phyloP scores from a whole-genome alignment of 2,329 filamentous ascomycete species.

The Bipolaris victoriae region DNA sequence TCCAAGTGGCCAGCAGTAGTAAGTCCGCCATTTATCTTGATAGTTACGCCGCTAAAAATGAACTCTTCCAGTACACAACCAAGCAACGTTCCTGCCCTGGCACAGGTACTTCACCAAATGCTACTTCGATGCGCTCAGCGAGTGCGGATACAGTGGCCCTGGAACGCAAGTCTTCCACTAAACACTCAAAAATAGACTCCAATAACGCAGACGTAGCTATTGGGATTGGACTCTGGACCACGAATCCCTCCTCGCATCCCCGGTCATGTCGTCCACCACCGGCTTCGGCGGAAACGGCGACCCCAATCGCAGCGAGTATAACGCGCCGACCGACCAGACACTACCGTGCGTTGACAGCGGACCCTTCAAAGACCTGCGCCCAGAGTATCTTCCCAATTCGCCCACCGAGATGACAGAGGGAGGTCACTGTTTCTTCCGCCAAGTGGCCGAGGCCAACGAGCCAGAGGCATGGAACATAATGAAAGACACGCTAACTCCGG shows the following conservation, averaged over 20 bases:
- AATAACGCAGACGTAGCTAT: slow-evolving; percentile 15
- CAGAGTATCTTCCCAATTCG: not conserved
- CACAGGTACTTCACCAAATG: slow-evolving; percentile 46
- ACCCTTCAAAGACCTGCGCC: not conserved
- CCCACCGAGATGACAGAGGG: not conserved
- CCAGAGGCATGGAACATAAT: not conserved
- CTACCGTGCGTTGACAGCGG: not conserved
- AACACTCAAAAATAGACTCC: not conserved
- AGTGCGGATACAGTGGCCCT: slow-evolving; percentile 31
- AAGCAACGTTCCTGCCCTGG: slow-evolving; percentile 45
- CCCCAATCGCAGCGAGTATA: not conserved
- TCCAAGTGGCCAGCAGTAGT: slow-evolving; percentile 2
- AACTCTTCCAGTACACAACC: slow-evolving; percentile 33
- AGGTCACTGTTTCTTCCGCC: not conserved
- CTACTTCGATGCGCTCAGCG: slow-evolving; percentile 36
- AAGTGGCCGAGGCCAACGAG: not conserved
- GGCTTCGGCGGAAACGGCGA: slow-evolving; percentile 44
- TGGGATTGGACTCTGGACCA: slow-evolving; percentile 48
- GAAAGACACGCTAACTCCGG: not conserved
- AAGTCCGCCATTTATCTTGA: not conserved
- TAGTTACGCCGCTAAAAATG: not conserved
- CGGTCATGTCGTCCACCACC: slow-evolving; percentile 23
- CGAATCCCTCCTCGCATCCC: slow-evolving; percentile 26
- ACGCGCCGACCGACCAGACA: not conserved
- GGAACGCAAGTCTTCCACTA: not conserved